Evolutionary conservation across 1,284 basidiomycete species (phyloP).

Genomic region (Volvariella surrecta): DNA sequence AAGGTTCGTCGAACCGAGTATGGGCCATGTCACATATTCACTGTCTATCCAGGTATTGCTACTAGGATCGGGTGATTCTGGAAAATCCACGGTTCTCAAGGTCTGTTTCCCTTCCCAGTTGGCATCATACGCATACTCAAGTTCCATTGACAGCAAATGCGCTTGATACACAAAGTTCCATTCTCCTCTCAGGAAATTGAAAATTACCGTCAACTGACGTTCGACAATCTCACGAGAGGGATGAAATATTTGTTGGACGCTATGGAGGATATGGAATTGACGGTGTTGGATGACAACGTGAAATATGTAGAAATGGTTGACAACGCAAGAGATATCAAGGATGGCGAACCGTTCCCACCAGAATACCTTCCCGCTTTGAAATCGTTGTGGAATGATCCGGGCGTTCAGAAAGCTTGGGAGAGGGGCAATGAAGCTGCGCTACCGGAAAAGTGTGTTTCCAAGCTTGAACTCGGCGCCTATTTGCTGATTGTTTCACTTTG

Average conservation of each 20-base stretch:
- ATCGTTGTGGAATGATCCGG: slow-evolving; percentile 71
- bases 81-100: slow-evolving; percentile 89
- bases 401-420: slow-evolving; percentile 65
- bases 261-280: slow-evolving; percentile 82
- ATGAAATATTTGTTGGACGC: slow-evolving; percentile 79
- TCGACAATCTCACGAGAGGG: slow-evolving; percentile 84
- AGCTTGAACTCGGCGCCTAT: slow-evolving; percentile 1
- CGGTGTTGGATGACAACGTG: slow-evolving; percentile 54
- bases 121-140: slow-evolving; percentile 6
- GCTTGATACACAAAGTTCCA: slow-evolving; percentile 74
- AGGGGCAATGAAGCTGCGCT: slow-evolving; percentile 82
- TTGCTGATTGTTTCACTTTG: no score
- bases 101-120: slow-evolving; percentile 25
- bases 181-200: slow-evolving; percentile 75
- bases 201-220: slow-evolving; percentile 80
- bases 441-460: slow-evolving; percentile 78
- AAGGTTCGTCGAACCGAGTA: slow-evolving; percentile 45
- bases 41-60: slow-evolving; percentile 56
- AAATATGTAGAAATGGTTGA: slow-evolving; percentile 55
- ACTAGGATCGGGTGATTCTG: slow-evolving; percentile 88
- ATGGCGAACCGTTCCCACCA: slow-evolving; percentile 72
- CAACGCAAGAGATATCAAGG: slow-evolving; percentile 63
- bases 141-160: slow-evolving; percentile 75
- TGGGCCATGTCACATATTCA: neutral
- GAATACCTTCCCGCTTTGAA: slow-evolving; percentile 60